Conservation (phyloP, 225 moss, liverwort and hornwort species). For the Antitrichia curtipendula region DNA sequence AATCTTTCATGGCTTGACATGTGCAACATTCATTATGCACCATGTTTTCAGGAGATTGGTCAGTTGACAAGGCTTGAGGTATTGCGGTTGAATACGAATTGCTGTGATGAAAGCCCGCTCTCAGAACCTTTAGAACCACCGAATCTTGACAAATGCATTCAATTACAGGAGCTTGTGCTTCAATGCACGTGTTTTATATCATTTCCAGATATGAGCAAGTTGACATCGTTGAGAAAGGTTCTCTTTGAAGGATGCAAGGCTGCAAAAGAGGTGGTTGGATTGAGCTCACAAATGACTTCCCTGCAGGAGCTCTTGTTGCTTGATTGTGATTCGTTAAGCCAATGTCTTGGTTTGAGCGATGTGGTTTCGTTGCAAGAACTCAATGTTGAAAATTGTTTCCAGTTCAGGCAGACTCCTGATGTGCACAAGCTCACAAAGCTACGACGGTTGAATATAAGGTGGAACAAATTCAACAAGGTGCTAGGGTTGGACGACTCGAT, state of each 20-base stretch:
- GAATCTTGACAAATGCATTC: neutral
- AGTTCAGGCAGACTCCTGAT: fast-evolving
- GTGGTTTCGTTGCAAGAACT: neutral
- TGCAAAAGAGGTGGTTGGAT: neutral
- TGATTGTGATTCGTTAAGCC: neutral
- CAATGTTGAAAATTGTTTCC: fast-evolving
- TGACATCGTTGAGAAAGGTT: neutral
- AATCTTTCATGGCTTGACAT: neutral
- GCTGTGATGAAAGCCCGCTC: neutral
- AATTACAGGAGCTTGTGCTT: neutral
- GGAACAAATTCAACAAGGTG: neutral
- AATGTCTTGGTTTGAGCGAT: neutral
- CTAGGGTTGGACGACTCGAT: neutral
- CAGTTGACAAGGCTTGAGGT: neutral
- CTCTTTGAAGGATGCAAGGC: fast-evolving
- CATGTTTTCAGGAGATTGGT: neutral
- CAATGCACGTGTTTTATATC: neutral
- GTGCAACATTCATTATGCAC: neutral
- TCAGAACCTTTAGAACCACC: neutral
- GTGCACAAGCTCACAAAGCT: neutral
- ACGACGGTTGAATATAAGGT: fast-evolving
- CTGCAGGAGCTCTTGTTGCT: neutral
- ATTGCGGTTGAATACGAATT: neutral
- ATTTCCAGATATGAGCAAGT: neutral
- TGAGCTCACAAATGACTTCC: neutral